Percentiles rank a stretch among this genome's conserved stretches.
These are phyloP conservation scores for Boletales sp. DNA, from an alignment of 768 basidiomycete genomes.

Conservation along the genomic window DNA sequence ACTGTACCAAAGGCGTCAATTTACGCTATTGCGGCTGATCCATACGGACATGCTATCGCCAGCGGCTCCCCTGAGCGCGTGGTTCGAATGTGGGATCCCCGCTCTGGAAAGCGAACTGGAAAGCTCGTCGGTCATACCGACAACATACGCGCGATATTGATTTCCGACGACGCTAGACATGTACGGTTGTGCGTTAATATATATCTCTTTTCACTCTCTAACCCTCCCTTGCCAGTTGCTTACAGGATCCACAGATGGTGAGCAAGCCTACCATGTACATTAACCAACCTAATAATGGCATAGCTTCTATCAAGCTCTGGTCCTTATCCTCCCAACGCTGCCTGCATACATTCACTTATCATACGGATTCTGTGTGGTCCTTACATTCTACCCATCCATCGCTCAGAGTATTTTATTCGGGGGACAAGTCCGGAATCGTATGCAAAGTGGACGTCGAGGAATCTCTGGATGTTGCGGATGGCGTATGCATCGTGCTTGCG, in stretches of 20 bases:
- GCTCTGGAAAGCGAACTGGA: conserved; percentile 72
- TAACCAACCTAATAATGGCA: conserved; percentile 13
- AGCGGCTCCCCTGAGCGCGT: conserved; percentile 92
- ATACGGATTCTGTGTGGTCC: conserved; percentile 94
- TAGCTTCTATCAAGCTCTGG: conserved; percentile 89
- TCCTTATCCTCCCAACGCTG: conserved; percentile 85
- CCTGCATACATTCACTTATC: conserved; percentile 94
- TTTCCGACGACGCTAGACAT: conserved; percentile 89
- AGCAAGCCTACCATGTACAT: conserved; percentile 5
- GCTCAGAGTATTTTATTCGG: conserved; percentile 89
- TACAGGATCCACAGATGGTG: conserved; percentile 77
- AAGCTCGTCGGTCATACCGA: conserved; percentile 97
- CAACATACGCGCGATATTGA: conserved; percentile 85
- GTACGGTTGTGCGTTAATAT: conserved; percentile 43
- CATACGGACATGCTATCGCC: conserved; percentile 75
- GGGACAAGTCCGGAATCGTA: conserved; percentile 86
- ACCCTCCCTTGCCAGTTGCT: conserved; percentile 48
- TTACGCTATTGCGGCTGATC: conserved; percentile 79
- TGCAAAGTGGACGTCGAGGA: conserved; percentile 90
- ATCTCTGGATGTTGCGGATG: conserved; percentile 77
- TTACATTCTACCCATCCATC: conserved; percentile 84
- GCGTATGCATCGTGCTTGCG: conserved; percentile 83
- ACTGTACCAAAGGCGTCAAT: conserved; percentile 64
- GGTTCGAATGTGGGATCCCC: conserved; percentile 89
- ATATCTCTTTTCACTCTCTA: conserved; percentile 4